A percentile compares a stretch with the other conserved stretches of the same genome.
Evolutionary conservation across 441 rosid genomes (phyloP).

Genomic region (Pelargonium fulgidum): DNA sequence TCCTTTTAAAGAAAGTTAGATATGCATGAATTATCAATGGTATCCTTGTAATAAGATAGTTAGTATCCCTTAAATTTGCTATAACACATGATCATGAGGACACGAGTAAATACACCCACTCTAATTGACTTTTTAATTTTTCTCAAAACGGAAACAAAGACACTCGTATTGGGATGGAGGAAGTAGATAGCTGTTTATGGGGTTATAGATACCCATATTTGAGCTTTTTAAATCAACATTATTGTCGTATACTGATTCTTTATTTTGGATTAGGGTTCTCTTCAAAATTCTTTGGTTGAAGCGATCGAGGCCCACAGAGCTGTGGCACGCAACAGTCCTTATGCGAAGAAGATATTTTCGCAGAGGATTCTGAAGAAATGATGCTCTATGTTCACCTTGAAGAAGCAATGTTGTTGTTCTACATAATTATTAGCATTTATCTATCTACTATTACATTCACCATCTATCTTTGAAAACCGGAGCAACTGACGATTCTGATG

Average conservation of each 20-base stretch:
- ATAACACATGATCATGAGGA: no score
- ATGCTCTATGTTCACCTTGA: conserved; percentile 16
- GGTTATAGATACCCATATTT: neutral
- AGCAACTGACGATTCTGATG: conserved; percentile 6
- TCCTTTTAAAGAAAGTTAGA: no score
- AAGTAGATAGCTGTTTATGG: neutral
- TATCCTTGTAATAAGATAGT: no score
- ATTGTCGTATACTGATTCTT: conserved; percentile 7
- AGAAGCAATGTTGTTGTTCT: conserved; percentile 18
- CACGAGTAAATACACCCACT: no score
- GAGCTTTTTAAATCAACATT: no score
- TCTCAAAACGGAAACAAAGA: no score
- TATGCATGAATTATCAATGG: no score
- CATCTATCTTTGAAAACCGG: neutral
- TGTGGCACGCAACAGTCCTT: conserved; percentile 28
- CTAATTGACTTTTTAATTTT: no score
- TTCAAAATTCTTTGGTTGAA: conserved; percentile 25
- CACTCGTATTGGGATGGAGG: no score
- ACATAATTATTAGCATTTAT: conserved; percentile 1
- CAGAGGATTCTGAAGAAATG: conserved; percentile 30
- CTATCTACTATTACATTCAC: neutral
- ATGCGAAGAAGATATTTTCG: conserved; percentile 31
- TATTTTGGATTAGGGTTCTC: conserved; percentile 23
- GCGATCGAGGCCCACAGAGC: conserved; percentile 26
- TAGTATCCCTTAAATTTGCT: no score